These are phyloP conservation scores for Eucalyptus shirleyi DNA, from an alignment of 345 rosid genomes.

Conservation along the genomic window DNA sequence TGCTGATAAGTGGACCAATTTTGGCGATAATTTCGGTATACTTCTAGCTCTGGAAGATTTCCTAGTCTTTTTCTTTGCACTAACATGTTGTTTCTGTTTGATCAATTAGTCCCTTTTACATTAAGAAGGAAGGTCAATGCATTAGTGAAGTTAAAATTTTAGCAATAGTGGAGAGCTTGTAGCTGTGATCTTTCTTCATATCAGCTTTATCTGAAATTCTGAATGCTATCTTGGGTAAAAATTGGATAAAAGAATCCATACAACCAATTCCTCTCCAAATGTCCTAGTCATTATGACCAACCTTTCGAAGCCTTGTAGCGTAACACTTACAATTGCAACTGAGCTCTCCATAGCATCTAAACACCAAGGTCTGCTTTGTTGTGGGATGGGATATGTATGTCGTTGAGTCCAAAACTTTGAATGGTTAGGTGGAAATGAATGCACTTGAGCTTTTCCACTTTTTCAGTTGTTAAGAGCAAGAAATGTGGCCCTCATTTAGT, in stretches of 20 bases:
- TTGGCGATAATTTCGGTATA: slow-evolving; percentile 71
- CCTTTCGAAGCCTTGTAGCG: neutral
- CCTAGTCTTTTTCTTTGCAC: neutral
- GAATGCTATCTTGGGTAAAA: neutral
- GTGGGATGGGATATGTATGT: neutral
- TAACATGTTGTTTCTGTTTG: neutral
- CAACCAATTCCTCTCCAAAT: neutral
- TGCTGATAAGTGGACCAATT: slow-evolving; percentile 68
- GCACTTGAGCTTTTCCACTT: neutral
- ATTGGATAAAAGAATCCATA: neutral
- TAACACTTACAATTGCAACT: neutral
- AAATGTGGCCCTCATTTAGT: neutral
- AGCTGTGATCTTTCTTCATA: neutral
- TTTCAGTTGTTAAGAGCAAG: neutral
- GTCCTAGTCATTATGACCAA: neutral
- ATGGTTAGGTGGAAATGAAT: neutral
- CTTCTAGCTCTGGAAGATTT: neutral
- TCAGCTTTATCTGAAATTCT: neutral
- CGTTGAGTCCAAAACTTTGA: neutral
- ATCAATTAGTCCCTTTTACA: neutral
- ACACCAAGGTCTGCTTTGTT: neutral
- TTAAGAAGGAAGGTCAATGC: neutral
- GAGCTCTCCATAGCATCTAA: neutral
- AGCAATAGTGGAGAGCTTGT: neutral
- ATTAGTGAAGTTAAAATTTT: neutral